Percentiles rank a stretch among this genome's conserved stretches.
Evolutionary conservation across 163 green algal species (phyloP).

Genomic region (Coccomyxa subellipsoidea): DNA sequence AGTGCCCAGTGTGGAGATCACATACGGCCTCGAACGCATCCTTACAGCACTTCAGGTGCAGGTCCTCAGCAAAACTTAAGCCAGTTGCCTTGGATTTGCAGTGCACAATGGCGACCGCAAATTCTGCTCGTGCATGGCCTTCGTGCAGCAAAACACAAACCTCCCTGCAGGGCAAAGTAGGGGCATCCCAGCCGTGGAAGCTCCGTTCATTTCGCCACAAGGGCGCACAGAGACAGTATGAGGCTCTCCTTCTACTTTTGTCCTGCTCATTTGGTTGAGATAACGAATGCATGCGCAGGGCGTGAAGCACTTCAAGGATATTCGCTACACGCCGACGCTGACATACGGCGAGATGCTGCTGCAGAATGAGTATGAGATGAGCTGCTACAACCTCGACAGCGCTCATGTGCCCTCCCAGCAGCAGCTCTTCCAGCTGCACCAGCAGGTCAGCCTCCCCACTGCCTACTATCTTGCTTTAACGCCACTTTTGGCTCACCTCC

Average conservation of each 20-base stretch:
- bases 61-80: not conserved
- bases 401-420: constrained; percentile 74
- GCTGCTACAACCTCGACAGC: constrained; percentile 91
- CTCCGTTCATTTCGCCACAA: no score
- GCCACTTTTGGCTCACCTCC: no score
- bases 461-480: not conserved
- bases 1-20: constrained; percentile 94
- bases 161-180: no score
- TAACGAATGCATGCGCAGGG: no score
- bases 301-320: constrained; percentile 93
- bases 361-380: constrained; percentile 98
- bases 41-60: constrained; percentile 88
- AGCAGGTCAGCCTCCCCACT: constrained; percentile 38
- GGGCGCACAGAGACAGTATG: no score
- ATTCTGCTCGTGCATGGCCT: no score
- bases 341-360: constrained; percentile 97
- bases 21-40: constrained; percentile 97
- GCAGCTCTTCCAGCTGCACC: constrained; percentile 76
- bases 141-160: no score
- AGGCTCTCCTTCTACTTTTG: no score
- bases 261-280: no score
- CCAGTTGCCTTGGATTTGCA: no score
- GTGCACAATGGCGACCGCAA: no score
- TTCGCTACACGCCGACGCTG: constrained; percentile 75
- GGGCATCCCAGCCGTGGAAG: no score